phyloP scores from a whole-genome alignment of 495 filamentous ascomycete genomes.

The Trichoderma reesei region DNA sequence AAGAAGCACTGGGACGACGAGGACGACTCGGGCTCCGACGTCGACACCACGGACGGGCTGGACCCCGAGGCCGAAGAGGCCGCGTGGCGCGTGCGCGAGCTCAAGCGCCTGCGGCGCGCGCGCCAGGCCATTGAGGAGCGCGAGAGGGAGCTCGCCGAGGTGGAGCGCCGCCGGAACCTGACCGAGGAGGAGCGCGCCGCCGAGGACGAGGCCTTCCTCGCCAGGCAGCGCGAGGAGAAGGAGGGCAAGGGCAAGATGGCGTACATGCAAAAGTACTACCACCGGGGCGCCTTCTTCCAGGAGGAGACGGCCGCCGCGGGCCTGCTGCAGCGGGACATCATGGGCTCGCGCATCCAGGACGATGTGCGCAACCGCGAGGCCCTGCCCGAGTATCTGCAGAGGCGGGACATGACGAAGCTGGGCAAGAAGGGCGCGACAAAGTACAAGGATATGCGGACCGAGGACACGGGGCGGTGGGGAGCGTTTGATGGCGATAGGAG shows the following conservation, averaged over 20 bases:
- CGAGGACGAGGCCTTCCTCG: conserved; percentile 73
- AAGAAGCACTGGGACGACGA: conserved; percentile 86
- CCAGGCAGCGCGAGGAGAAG: conserved; percentile 76
- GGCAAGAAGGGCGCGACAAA: conserved; percentile 86
- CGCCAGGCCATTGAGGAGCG: conserved; percentile 71
- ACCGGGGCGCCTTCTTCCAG: conserved; percentile 92
- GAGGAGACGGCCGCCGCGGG: conserved; percentile 66
- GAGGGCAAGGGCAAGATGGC: conserved; percentile 74
- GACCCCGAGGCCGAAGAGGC: conserved; percentile 85
- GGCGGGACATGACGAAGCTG: conserved; percentile 86
- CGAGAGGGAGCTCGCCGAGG: conserved; percentile 80
- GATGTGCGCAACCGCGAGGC: conserved; percentile 69
- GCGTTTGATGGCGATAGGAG: conserved; percentile 42
- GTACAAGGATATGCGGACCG: conserved; percentile 77
- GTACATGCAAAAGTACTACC: conserved; percentile 93
- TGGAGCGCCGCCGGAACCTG: conserved; percentile 79
- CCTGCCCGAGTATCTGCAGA: conserved; percentile 86
- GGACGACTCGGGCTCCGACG: conserved; percentile 61
- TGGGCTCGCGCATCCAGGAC: conserved; percentile 70
- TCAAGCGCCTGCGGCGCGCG: conserved; percentile 77
- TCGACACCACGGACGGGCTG: conserved; percentile 77
- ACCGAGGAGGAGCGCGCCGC: conserved; percentile 77
- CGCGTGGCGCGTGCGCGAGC: conserved; percentile 88
- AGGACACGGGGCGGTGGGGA: conserved; percentile 89
- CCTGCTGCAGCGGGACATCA: conserved; percentile 66